phyloP scores from a whole-genome alignment of 1,139 yeast genomes.

The Debaryomycetaceae sp. region DNA sequence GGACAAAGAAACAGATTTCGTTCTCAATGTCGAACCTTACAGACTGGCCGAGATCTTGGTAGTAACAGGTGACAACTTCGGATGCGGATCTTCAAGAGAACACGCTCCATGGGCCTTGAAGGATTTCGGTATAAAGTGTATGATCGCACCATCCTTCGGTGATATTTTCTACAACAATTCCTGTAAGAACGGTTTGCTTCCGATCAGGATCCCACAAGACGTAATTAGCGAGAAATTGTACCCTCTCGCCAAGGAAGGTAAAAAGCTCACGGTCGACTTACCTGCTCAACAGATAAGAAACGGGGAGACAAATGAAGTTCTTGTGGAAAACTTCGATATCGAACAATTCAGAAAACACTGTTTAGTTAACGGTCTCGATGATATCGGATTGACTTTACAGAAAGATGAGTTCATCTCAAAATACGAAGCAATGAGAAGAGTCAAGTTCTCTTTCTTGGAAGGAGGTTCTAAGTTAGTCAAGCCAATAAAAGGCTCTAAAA shows the following conservation, averaged over 20 bases:
- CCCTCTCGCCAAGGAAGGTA: constrained; percentile 76
- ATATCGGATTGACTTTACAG: constrained; percentile 91
- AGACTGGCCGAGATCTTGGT: constrained; percentile 75
- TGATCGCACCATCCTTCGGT: constrained; percentile 97
- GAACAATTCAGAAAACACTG: constrained; percentile 94
- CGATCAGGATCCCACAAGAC: constrained; percentile 81
- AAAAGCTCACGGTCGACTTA: constrained; percentile 72
- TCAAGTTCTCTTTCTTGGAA: constrained; percentile 84
- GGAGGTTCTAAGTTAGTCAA: constrained; percentile 68
- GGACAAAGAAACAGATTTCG: constrained; percentile 81
- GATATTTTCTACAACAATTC: constrained; percentile 97
- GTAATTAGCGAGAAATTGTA: constrained; percentile 65
- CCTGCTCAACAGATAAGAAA: constrained; percentile 75
- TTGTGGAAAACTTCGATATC: constrained; percentile 79
- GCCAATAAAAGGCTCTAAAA: constrained; percentile 69
- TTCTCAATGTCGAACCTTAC: constrained; percentile 81
- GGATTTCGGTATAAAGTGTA: constrained; percentile 92
- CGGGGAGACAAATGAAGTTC: constrained; percentile 66
- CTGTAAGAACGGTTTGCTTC: constrained; percentile 89
- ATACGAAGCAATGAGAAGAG: constrained; percentile 75
- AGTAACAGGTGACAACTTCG: constrained; percentile 95
- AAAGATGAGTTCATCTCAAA: constrained; percentile 72
- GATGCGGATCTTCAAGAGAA: constrained; percentile 98
- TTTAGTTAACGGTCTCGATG: constrained; percentile 90
- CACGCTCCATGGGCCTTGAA: constrained; percentile 99